phyloP scores from a whole-genome alignment of 495 filamentous ascomycete species.

The Penicillium pulvis region DNA sequence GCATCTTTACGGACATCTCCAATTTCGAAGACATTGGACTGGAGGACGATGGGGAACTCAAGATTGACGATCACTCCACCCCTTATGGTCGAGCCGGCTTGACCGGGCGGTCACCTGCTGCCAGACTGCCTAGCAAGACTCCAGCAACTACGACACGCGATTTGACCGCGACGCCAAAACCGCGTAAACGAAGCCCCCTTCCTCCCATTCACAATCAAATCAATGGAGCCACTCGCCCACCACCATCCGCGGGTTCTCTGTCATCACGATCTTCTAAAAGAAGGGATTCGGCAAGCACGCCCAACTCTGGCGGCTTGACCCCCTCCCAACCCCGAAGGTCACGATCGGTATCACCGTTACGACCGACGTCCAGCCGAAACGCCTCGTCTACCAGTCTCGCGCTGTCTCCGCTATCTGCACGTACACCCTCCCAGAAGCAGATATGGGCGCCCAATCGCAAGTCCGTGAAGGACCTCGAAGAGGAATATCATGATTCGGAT shows the following conservation, averaged over 20 bases:
- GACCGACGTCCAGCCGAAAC: slow-evolving; percentile 33
- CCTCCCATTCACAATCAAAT: slow-evolving; percentile 31
- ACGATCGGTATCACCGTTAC: slow-evolving; percentile 45
- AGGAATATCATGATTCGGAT: slow-evolving; percentile 85
- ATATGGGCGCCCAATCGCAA: slow-evolving; percentile 80
- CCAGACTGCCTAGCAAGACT: slow-evolving; percentile 35
- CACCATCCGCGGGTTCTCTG: slow-evolving; percentile 28
- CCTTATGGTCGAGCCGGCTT: slow-evolving; percentile 34
- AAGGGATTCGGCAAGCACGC: slow-evolving; percentile 26
- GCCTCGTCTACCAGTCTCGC: slow-evolving; percentile 39
- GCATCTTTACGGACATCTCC: slow-evolving; percentile 65
- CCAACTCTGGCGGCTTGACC: slow-evolving; percentile 28
- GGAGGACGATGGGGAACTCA: slow-evolving; percentile 60
- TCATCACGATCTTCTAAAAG: slow-evolving; percentile 25
- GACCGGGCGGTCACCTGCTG: slow-evolving; percentile 36
- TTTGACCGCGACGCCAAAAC: slow-evolving; percentile 43
- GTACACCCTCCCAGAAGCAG: slow-evolving; percentile 36
- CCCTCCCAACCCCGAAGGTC: slow-evolving; percentile 36
- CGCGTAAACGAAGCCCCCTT: slow-evolving; percentile 46
- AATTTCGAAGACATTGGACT: slow-evolving; percentile 96
- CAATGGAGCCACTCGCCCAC: slow-evolving; percentile 28
- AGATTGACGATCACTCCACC: slow-evolving; percentile 30
- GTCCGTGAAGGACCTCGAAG: slow-evolving; percentile 75
- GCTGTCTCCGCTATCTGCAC: slow-evolving; percentile 40
- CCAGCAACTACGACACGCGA: slow-evolving; percentile 44